phyloP scores from a whole-genome alignment of 2,329 filamentous ascomycete species.

The Penicillium aurantiogriseum region DNA sequence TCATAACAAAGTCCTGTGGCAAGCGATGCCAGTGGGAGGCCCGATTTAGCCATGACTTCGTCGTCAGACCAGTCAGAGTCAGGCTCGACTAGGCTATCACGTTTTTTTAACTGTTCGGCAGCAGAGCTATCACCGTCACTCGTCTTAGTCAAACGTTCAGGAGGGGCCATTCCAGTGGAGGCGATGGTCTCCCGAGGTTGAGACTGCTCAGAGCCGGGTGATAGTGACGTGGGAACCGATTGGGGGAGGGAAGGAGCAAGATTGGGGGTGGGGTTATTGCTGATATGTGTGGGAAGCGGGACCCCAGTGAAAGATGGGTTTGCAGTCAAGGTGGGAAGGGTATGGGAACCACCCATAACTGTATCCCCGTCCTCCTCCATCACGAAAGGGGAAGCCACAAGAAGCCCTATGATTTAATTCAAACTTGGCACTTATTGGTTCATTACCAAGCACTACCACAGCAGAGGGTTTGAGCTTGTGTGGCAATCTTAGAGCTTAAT shows the following conservation, averaged over 20 bases:
- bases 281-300: slow-evolving; percentile 17
- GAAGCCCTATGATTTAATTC: slow-evolving; percentile 2
- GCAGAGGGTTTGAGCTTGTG: not conserved
- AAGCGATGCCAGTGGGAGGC: slow-evolving; percentile 50
- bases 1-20: slow-evolving; percentile 85
- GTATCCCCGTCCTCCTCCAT: slow-evolving; percentile 42
- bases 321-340: slow-evolving; percentile 17
- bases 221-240: slow-evolving; percentile 7
- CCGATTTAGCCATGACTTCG: slow-evolving; percentile 38
- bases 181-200: slow-evolving; percentile 5
- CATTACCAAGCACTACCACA: slow-evolving; percentile 13
- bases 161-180: slow-evolving; percentile 14
- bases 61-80: slow-evolving; percentile 46
- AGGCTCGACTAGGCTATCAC: slow-evolving; percentile 39
- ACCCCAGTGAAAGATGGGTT: slow-evolving; percentile 18
- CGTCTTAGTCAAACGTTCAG: slow-evolving; percentile 26
- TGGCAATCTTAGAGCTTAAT: not conserved
- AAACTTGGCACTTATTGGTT: slow-evolving; percentile 7
- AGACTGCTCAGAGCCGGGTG: slow-evolving; percentile 13
- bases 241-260: slow-evolving; percentile 22
- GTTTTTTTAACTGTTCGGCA: slow-evolving; percentile 17
- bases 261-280: slow-evolving; percentile 20
- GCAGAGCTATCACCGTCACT: slow-evolving; percentile 27
- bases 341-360: slow-evolving; percentile 38
- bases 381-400: not conserved